Evolutionary conservation across 345 rosid genomes (phyloP).

Genomic region (Brassica incana): DNA sequence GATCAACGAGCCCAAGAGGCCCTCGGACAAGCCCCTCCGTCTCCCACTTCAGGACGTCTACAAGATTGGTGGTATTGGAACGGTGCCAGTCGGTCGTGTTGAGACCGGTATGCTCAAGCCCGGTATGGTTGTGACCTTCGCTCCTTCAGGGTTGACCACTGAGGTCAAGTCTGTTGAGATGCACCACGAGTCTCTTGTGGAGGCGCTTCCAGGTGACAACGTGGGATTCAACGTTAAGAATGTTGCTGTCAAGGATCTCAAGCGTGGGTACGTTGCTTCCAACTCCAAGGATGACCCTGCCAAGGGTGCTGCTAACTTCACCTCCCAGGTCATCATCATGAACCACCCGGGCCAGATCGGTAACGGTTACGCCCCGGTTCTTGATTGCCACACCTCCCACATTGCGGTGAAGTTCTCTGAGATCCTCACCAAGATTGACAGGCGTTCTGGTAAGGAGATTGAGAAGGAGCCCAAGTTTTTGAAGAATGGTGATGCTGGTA

Average conservation of each 20-base stretch:
- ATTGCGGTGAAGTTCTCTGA: conserved; percentile 75
- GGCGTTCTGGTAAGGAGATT: conserved; percentile 67
- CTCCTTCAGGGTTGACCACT: conserved; percentile 74
- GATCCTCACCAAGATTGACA: conserved; percentile 63
- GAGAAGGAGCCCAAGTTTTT: conserved; percentile 85
- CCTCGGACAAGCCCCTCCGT: conserved; percentile 83
- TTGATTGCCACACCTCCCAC: conserved; percentile 84
- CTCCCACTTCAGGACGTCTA: conserved; percentile 90
- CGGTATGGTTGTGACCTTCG: conserved; percentile 76
- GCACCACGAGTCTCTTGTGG: conserved; percentile 82
- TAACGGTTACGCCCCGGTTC: conserved; percentile 81
- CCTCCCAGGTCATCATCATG: conserved; percentile 84
- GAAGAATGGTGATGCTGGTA: conserved; percentile 84
- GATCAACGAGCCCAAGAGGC: conserved; percentile 68
- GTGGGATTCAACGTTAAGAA: conserved; percentile 85
- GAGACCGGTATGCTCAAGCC: conserved; percentile 76
- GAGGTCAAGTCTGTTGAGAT: conserved; percentile 90
- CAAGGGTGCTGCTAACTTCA: conserved; percentile 74
- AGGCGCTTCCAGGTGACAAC: conserved; percentile 80
- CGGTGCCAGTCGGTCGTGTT: conserved; percentile 78
- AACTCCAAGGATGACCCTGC: conserved; percentile 92
- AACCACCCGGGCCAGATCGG: conserved; percentile 95
- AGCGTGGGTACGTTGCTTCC: conserved; percentile 77
- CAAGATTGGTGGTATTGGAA: conserved; percentile 88
- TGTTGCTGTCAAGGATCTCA: conserved; percentile 82